A percentile compares a stretch with the other conserved stretches of the same genome.
These are phyloP conservation scores for Cynara cardunculus DNA, from an alignment of 129 eudicot genomes.

Conservation along the genomic window DNA sequence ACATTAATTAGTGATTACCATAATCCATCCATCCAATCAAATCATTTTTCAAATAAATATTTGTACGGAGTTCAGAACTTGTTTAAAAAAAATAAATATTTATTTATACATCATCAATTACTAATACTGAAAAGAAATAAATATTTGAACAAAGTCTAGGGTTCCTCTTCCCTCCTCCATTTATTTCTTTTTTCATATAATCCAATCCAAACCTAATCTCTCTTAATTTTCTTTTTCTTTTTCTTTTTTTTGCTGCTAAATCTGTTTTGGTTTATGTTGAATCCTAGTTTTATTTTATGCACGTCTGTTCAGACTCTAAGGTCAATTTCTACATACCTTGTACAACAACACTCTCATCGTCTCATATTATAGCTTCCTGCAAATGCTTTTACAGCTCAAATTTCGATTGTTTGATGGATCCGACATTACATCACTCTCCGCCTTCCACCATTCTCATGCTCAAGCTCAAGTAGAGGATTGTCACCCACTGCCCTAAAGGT, in stretches of 20 bases:
- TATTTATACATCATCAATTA: too few relatives aligned
- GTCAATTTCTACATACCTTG: too few relatives aligned
- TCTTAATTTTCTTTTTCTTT: neutral
- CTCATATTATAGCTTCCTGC: constrained; percentile 1
- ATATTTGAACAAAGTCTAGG: too few relatives aligned
- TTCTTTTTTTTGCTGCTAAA: neutral
- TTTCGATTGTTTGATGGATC: constrained; percentile 87
- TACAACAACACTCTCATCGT: neutral
- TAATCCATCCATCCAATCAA: too few relatives aligned
- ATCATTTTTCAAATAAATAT: too few relatives aligned
- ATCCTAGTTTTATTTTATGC: neutral
- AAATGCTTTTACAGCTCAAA: constrained; percentile 80
- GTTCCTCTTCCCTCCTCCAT: too few relatives aligned
- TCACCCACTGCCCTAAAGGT: constrained; percentile 94
- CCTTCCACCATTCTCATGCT: constrained; percentile 69
- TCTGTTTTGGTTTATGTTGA: neutral
- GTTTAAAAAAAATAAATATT: too few relatives aligned
- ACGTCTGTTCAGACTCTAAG: too few relatives aligned
- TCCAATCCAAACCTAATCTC: neutral
- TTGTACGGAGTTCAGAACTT: too few relatives aligned
- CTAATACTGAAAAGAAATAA: too few relatives aligned
- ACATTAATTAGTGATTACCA: too few relatives aligned
- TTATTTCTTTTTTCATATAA: too few relatives aligned
- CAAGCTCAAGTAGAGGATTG: constrained; percentile 77
- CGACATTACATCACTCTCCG: constrained; percentile 73